A percentile compares a stretch with the other conserved stretches of the same genome.
Evolutionary conservation across 805 yeast species (phyloP).

Genomic region (Ogataea methylovora): DNA sequence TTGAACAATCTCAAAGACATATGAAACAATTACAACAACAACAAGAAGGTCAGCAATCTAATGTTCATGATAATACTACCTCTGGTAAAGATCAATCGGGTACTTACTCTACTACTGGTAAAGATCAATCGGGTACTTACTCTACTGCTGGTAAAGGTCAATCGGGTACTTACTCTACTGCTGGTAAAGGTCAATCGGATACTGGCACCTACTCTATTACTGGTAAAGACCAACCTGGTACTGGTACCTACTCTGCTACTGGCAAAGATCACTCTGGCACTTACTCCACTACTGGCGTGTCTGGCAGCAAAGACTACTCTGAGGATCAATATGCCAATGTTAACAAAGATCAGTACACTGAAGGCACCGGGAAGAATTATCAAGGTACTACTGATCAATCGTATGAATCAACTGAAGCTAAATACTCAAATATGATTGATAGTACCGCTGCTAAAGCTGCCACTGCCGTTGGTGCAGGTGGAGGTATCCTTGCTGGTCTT

Average conservation of each 20-base stretch:
- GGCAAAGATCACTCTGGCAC: background rate
- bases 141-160: background rate
- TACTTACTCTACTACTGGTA: background rate
- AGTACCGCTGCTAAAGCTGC: constrained; percentile 4
- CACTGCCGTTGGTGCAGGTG: constrained; percentile 9
- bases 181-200: background rate
- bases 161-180: background rate
- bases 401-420: background rate
- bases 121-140: background rate
- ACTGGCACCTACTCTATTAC: background rate
- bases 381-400: background rate
- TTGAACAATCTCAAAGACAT: constrained; percentile 5
- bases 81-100: background rate
- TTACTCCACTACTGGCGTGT: background rate
- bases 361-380: too few species aligned
- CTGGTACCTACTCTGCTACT: background rate
- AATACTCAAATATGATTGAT: background rate
- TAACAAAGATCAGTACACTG: constrained; percentile 9
- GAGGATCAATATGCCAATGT: constrained; percentile 10
- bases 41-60: background rate
- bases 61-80: background rate
- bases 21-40: background rate
- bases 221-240: background rate
- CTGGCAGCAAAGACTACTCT: background rate
- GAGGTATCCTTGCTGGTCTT: constrained; percentile 7